Base-by-base conservation (phyloP, 2,329 filamentous ascomycete genomes). In the Colletotrichum sp. region DNA sequence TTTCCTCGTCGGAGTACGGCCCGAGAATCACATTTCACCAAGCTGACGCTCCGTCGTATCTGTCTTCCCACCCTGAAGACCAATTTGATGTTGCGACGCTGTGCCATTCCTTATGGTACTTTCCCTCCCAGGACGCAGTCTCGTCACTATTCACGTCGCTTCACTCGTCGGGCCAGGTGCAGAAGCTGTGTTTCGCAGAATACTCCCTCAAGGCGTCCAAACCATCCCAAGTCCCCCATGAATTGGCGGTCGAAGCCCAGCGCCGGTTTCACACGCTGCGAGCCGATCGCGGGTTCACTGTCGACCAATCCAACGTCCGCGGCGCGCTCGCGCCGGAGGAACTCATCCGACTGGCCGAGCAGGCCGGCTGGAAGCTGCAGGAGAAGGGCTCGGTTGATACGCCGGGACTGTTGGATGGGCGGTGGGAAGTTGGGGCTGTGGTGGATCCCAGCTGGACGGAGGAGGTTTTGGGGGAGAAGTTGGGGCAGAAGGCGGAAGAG, bases 41-140 rank as follows among this genome's bases (percentile, higher is more conserved):
- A 25, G 32, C 65, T 25, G 70, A 76, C 15, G 74, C 70, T 6
- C 64, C 56, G 16, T 25, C 64, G 10, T 76, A 73, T 43, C 56
- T 76, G 27, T 71, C 70, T 25, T 43, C 70, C n/a, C 43, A 70
- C 12, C 43, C 56, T 1, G 10, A 43, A 7, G 70, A 34, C 5
- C 18, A 3, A 27, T 76, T 74, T 15, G 70, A 69, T 36, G 25
- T 8, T 4, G 74, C 74, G 32, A 74, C 74, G 7, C 48, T 76
- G 56, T 76, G 74, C 58, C 74, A 76, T 39, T 76, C 74, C 9
- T 71, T 76, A 8, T 76, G 74, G 74, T 76, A 76, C 70, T 76
- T 76, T 18, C 36, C 70, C 34, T 73, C 74, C n/a, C 32, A 39
- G 2, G 64, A 30, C 0, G 70, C 56, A 7, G 52, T 76, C 15